Evolutionary conservation across 129 eudicot genomes (phyloP).

Genomic region (Artemisia argyi): DNA sequence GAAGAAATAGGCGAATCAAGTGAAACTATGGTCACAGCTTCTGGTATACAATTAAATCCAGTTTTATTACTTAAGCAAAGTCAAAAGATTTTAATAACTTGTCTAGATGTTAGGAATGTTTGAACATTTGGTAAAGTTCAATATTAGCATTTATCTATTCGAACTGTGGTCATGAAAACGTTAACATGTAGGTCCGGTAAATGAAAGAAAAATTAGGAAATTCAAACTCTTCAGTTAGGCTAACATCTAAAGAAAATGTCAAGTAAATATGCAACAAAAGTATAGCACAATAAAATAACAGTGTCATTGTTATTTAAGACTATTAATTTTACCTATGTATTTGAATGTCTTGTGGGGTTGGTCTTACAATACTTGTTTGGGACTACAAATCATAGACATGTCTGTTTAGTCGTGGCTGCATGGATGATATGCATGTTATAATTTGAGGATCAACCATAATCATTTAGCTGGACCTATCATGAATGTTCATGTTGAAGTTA

Average conservation of each 20-base stretch:
- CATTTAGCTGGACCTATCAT: not conserved
- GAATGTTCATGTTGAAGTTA: not conserved
- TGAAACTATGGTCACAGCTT: not conserved
- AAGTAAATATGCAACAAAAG: not conserved
- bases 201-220: not conserved
- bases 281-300: not conserved
- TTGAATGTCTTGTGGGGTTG: not conserved
- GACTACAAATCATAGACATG: no score
- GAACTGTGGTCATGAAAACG: not conserved
- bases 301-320: not conserved
- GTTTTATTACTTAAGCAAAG: not conserved
- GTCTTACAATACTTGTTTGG: no score
- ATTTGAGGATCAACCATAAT: not conserved
- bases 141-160: not conserved
- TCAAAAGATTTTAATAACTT: not conserved
- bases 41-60: not conserved
- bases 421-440: no score
- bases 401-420: no score
- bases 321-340: not conserved
- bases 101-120: not conserved
- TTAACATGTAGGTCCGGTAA: not conserved
- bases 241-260: not conserved
- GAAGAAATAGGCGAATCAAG: no score
- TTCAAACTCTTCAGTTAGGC: not conserved
- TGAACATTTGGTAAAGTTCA: slow-evolving; percentile 3